These are phyloP conservation scores for Populus ilicifolia DNA, from an alignment of 345 rosid species.

Conservation along the genomic window DNA sequence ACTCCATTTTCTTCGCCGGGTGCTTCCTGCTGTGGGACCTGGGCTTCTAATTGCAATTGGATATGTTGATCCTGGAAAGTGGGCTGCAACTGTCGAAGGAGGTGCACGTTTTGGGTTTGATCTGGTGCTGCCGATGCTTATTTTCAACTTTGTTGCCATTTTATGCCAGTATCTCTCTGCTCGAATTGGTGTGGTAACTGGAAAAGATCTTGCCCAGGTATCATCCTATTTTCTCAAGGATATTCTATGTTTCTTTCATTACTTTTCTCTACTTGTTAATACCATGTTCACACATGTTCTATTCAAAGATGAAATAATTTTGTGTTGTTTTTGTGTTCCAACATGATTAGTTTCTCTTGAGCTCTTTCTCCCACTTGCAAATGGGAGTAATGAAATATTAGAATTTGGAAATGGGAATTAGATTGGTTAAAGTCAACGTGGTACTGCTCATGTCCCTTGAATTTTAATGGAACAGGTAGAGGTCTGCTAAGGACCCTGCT, in stretches of 20 bases:
- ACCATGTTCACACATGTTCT: not conserved
- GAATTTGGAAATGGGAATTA: slow-evolving; percentile 1
- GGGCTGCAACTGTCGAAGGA: slow-evolving; percentile 87
- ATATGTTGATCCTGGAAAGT: slow-evolving; percentile 94
- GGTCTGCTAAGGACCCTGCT: not conserved
- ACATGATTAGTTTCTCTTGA: not conserved
- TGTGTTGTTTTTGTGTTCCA: not conserved
- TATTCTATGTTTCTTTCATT: not conserved
- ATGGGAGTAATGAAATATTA: not conserved
- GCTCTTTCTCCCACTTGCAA: not conserved
- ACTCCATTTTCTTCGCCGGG: slow-evolving; percentile 40
- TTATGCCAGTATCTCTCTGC: slow-evolving; percentile 86
- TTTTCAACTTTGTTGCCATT: slow-evolving; percentile 78
- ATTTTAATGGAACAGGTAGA: not conserved
- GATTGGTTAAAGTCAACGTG: not conserved
- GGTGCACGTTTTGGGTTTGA: slow-evolving; percentile 87
- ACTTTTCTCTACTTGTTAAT: not conserved
- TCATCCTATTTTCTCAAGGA: not conserved
- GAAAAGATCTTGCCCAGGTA: slow-evolving; percentile 90
- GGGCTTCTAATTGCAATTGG: slow-evolving; percentile 72
- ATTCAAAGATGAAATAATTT: not conserved
- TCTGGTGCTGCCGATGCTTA: slow-evolving; percentile 55
- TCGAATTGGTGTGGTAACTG: slow-evolving; percentile 67
- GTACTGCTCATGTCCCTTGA: not conserved
- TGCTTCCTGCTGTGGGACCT: slow-evolving; percentile 64